Evolutionary conservation across 805 yeast genomes (phyloP).

Genomic region (Lachancea mirantina): DNA sequence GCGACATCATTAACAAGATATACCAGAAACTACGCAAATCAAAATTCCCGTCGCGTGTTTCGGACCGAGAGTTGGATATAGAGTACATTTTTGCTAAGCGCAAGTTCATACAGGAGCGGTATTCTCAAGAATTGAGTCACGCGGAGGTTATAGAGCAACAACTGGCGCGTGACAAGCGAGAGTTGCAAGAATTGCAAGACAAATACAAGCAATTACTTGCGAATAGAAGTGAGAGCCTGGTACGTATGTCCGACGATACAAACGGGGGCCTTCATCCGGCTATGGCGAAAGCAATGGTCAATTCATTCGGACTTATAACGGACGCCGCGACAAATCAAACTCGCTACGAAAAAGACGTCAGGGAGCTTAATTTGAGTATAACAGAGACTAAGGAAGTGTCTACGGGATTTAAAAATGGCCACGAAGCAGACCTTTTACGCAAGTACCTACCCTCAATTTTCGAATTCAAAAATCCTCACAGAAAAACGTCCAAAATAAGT

Average conservation of each 20-base stretch:
- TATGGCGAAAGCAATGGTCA: slow-evolving; percentile 23
- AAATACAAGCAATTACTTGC: slow-evolving; percentile 6
- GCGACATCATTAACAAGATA: slow-evolving; percentile 20
- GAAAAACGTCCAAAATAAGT: too few relatives aligned
- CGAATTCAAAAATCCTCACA: too few relatives aligned
- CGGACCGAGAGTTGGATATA: slow-evolving; percentile 23
- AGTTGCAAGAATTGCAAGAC: slow-evolving; percentile 12
- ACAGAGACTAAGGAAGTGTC: too few relatives aligned
- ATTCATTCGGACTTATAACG: slow-evolving; percentile 21
- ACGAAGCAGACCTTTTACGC: too few relatives aligned
- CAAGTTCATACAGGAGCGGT: slow-evolving; percentile 21
- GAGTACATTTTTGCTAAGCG: slow-evolving; percentile 29
- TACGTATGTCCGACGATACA: slow-evolving; percentile 18
- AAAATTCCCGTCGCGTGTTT: slow-evolving; percentile 21
- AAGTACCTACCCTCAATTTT: too few relatives aligned
- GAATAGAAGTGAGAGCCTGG: slow-evolving; percentile 11
- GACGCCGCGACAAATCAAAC: slow-evolving; percentile 7
- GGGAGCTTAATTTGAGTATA: slow-evolving; percentile 4
- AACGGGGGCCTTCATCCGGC: slow-evolving; percentile 23
- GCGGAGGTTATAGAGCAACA: slow-evolving; percentile 22
- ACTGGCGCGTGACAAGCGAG: slow-evolving; percentile 16
- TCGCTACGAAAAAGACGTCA: slow-evolving; percentile 7
- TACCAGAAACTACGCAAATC: slow-evolving; percentile 16
- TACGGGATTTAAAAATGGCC: too few relatives aligned
- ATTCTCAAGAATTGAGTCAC: slow-evolving; percentile 18